These are phyloP conservation scores for Omphalea diandra DNA, from an alignment of 441 rosid species.

Conservation along the genomic window DNA sequence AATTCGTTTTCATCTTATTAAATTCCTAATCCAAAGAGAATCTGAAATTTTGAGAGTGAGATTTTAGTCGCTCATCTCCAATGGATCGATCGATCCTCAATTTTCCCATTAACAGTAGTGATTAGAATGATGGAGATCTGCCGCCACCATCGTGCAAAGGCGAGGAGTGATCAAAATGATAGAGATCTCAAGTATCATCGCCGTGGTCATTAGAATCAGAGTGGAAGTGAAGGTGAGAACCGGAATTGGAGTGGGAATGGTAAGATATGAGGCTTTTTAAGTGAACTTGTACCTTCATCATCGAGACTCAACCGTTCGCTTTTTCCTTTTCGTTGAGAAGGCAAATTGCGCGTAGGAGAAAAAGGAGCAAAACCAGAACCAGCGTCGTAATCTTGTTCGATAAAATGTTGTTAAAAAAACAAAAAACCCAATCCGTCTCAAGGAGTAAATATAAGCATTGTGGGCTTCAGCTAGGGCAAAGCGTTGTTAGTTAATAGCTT, in stretches of 20 bases:
- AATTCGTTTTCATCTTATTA: too few relatives aligned
- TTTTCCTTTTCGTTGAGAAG: slow-evolving; percentile 47
- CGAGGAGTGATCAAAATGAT: slow-evolving; percentile 49
- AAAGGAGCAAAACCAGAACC: slow-evolving; percentile 16
- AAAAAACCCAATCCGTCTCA: slow-evolving; percentile 57
- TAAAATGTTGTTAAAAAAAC: slow-evolving; percentile 45
- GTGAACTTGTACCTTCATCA: slow-evolving; percentile 10
- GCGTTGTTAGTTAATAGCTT: slow-evolving; percentile 69
- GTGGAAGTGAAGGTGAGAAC: slow-evolving; percentile 55
- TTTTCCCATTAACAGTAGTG: too few relatives aligned
- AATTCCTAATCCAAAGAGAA: too few relatives aligned
- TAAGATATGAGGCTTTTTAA: slow-evolving; percentile 17
- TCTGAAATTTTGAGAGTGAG: too few relatives aligned
- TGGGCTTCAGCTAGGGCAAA: slow-evolving; percentile 72
- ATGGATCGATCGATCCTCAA: too few relatives aligned
- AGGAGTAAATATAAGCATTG: slow-evolving; percentile 53
- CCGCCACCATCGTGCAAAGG: slow-evolving; percentile 40
- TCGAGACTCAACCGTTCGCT: slow-evolving; percentile 14
- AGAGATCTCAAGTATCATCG: slow-evolving; percentile 39
- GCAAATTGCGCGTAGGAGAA: slow-evolving; percentile 46
- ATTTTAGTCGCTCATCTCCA: too few relatives aligned
- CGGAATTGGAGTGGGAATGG: slow-evolving; percentile 48
- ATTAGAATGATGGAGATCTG: too few relatives aligned
- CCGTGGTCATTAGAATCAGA: slow-evolving; percentile 48
- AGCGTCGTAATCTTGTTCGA: slow-evolving; percentile 38